A percentile compares a stretch with the other conserved stretches of the same genome.
phyloP scores from a whole-genome alignment of 768 basidiomycete species.

The Mrakia blollopis region DNA sequence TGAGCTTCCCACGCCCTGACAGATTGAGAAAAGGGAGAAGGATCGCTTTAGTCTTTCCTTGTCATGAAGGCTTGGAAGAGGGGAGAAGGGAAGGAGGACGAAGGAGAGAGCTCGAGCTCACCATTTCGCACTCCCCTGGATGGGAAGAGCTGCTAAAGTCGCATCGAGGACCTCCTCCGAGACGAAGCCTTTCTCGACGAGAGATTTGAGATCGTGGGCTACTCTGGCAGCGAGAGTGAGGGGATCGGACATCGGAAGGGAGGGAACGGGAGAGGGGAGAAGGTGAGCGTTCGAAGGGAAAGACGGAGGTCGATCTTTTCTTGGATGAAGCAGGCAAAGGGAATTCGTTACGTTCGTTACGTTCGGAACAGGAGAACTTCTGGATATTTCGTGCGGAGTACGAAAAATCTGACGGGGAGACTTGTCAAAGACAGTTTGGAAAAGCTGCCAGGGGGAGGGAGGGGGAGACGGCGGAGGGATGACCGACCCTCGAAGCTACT shows the following conservation, averaged over 20 bases:
- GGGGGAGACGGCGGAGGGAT: no score
- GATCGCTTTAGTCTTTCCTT: not conserved
- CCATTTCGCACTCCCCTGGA: not conserved
- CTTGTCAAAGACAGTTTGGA: no score
- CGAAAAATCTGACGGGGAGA: no score
- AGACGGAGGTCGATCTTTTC: not conserved
- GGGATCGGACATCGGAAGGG: not conserved
- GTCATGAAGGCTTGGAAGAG: not conserved
- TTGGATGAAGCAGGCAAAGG: not conserved
- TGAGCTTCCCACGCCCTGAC: not conserved
- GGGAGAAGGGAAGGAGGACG: not conserved
- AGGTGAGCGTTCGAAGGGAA: not conserved
- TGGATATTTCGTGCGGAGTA: no score
- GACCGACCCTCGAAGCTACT: no score
- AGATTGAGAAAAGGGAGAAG: not conserved
- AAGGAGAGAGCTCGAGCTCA: not conserved
- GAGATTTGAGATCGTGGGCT: not conserved
- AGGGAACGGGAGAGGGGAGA: not conserved
- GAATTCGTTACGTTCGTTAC: not conserved
- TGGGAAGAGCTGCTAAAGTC: not conserved
- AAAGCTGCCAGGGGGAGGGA: no score
- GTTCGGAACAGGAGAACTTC: no score
- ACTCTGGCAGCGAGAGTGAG: slow-evolving; percentile 1
- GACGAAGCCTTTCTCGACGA: not conserved
- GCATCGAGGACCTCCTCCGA: not conserved